Conservation (phyloP, 768 basidiomycete species). For the Auricularia cornea region DNA sequence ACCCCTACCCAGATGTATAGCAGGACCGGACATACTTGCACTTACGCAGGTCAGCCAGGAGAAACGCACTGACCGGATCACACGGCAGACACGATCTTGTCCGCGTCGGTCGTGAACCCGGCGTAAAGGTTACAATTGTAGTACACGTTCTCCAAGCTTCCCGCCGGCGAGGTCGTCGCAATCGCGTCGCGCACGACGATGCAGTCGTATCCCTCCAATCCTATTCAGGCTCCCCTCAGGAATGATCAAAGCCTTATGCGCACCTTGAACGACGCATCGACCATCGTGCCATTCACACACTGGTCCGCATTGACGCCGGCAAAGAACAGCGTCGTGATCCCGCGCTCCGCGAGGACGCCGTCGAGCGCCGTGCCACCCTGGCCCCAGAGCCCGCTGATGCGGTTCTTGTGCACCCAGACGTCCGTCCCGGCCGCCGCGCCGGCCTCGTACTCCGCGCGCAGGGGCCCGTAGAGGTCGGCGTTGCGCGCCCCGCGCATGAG, state of each 20-base stretch:
- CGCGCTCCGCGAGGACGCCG: constrained; percentile 53
- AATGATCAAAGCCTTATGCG: too few species aligned
- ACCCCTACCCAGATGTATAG: too few species aligned
- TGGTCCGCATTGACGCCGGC: constrained; percentile 63
- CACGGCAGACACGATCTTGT: background rate
- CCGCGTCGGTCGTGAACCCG: background rate
- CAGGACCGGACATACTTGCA: too few species aligned
- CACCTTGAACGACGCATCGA: constrained; percentile 48
- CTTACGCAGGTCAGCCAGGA: too few species aligned
- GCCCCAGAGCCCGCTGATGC: constrained; percentile 62
- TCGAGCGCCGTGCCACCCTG: constrained; percentile 49
- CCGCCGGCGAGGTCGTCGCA: constrained; percentile 54
- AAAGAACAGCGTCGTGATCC: constrained; percentile 53
- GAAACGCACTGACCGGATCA: too few species aligned
- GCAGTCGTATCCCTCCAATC: constrained; percentile 49
- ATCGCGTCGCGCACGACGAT: constrained; percentile 48
- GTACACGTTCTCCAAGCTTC: constrained; percentile 49
- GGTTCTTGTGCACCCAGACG: constrained; percentile 60
- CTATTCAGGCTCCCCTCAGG: too few species aligned
- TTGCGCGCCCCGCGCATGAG: constrained; percentile 52
- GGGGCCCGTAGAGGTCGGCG: constrained; percentile 53
- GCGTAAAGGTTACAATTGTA: constrained; percentile 29
- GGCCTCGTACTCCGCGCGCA: constrained; percentile 46
- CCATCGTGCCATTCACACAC: constrained; percentile 58
- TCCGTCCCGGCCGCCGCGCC: constrained; percentile 50